phyloP scores from a whole-genome alignment of 2,329 filamentous ascomycete genomes.

The Trichophyton rubrum region DNA sequence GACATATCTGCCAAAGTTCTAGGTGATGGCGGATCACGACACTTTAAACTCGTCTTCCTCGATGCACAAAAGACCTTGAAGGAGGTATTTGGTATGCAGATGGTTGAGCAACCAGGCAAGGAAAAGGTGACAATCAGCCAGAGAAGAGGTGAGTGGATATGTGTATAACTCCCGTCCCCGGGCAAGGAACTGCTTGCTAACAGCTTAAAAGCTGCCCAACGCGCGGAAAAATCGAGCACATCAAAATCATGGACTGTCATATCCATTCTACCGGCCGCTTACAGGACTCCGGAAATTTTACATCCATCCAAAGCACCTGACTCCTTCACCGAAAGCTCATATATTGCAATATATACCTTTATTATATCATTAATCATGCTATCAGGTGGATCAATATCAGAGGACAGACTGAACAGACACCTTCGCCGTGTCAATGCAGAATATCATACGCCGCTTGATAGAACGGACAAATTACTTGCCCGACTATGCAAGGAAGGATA shows the following conservation, averaged over 20 bases:
- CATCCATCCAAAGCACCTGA: constrained; percentile 55
- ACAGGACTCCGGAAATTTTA: constrained; percentile 55
- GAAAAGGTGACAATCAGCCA: constrained; percentile 75
- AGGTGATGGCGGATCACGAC: constrained; percentile 50
- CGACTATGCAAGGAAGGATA: constrained; percentile 74
- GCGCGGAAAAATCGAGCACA: constrained; percentile 32
- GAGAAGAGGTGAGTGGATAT: constrained; percentile 49
- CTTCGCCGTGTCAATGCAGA: constrained; percentile 64
- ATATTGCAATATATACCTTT: constrained; percentile 68
- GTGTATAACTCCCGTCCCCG: not conserved
- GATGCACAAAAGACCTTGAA: constrained; percentile 61
- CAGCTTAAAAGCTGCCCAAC: constrained; percentile 37
- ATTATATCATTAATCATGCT: constrained; percentile 67
- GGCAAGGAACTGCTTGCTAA: not conserved
- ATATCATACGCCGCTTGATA: constrained; percentile 59
- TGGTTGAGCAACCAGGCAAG: constrained; percentile 66
- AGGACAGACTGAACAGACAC: constrained; percentile 66
- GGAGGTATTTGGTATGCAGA: constrained; percentile 76
- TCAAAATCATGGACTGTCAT: constrained; percentile 67
- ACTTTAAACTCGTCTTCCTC: constrained; percentile 67
- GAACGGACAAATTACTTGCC: constrained; percentile 61
- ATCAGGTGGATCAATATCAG: constrained; percentile 57
- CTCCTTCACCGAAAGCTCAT: constrained; percentile 58
- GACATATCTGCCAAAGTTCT: constrained; percentile 57
- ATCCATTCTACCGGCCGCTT: constrained; percentile 56